Conservation (phyloP, 805 yeast species). For the Ogataea pini region DNA sequence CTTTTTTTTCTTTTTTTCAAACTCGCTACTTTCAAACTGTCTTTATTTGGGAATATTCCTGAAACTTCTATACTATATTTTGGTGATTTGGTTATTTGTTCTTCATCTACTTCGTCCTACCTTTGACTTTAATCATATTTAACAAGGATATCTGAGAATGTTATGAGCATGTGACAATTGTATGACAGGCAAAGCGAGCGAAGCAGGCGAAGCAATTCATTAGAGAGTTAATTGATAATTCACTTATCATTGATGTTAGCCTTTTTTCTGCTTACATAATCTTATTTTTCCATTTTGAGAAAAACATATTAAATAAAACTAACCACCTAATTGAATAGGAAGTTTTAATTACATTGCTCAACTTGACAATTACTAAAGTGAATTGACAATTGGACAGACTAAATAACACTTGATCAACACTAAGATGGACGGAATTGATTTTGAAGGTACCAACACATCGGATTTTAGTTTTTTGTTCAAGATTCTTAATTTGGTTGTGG, state of each 20-base stretch:
- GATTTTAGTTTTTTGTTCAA: slow-evolving; percentile 50
- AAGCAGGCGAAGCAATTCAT: no score
- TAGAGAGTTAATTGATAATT: no score
- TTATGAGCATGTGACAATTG: no score
- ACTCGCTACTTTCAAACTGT: background rate
- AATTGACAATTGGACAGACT: background rate
- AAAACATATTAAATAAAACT: no score
- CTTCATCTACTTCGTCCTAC: background rate
- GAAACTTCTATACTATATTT: background rate
- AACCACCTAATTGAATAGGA: no score
- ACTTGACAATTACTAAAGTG: background rate
- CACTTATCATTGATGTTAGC: no score
- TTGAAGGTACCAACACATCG: slow-evolving; percentile 43
- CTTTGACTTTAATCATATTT: slow-evolving; percentile 6
- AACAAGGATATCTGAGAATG: no score
- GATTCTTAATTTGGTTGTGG: slow-evolving; percentile 55
- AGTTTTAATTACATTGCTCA: no score
- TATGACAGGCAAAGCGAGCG: no score
- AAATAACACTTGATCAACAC: background rate
- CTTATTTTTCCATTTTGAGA: background rate
- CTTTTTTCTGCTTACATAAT: background rate
- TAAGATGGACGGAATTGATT: slow-evolving; percentile 41
- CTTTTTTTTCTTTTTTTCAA: background rate
- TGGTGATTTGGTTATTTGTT: slow-evolving; percentile 1
- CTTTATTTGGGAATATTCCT: background rate